Evolutionary conservation across 2,329 filamentous ascomycete species (phyloP), one percentile per base, ranked within the genome.

Genomic region (Arachnomyces sp.): DNA sequence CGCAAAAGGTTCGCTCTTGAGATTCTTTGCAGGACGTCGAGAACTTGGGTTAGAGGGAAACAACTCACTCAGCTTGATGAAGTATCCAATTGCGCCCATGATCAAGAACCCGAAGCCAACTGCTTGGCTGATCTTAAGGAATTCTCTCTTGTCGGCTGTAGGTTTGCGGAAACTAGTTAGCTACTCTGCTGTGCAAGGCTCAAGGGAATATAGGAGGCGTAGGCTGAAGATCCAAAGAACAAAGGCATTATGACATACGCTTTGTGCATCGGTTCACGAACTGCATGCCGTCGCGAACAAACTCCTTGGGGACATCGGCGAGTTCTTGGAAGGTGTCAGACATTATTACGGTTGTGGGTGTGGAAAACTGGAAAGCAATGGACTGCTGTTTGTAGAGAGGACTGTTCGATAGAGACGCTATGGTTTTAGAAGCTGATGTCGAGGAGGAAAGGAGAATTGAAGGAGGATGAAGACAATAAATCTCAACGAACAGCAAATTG

Each of bases 311-410:
- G 57, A 75, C 68, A 53, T 80, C 75, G 49, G 74, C 71, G 47
- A 80, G 63, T 49, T 80, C 76, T 59, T 78, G 75, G 53, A 78
- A 58, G 51, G 76, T 72, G 46, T 79, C 75, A 46, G 73, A 74
- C 69, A 73, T 71, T 44, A 50, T 55, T 52, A 63, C n/a, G 13
- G 30, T 40, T 15, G 29, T 7, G 7, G 21, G 31, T 15, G 18
- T 28, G 25, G 7, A 13, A 32, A 31, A 25, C 14, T 12, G 9
- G 34, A 39, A 8, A 17, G 16, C 15, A 15, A 36, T 9, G 13
- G 17, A 21, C 16, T 15, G 30, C 16, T 17, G n/a, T 15, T 34
- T 4, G 6, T 34, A 34, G 17, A 31, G 7, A 17, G 18, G 29
- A 5, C 5, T 5, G 9, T 5, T 5, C 21, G 9, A 17, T 5